These are phyloP conservation scores for Dentipellis sp. DNA, from an alignment of 768 basidiomycete genomes.

Conservation along the genomic window DNA sequence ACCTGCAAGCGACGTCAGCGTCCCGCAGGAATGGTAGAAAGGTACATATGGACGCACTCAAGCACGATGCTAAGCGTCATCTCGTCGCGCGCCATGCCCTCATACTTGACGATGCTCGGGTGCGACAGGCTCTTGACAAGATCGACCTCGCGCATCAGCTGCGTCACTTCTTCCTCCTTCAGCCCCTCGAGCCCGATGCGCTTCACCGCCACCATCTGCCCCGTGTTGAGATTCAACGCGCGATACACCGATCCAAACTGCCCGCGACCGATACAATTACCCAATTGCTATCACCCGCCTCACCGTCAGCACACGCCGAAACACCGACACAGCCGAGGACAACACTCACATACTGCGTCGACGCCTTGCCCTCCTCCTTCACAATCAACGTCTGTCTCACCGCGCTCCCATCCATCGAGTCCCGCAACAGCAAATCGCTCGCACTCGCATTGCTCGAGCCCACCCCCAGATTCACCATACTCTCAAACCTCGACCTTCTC, in stretches of 20 bases:
- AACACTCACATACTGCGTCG: slow-evolving; percentile 71
- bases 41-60: slow-evolving; percentile 52
- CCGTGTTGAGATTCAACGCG: slow-evolving; percentile 87
- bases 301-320: neutral
- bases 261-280: slow-evolving; percentile 93
- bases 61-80: slow-evolving; percentile 87
- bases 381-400: slow-evolving; percentile 66
- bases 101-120: slow-evolving; percentile 95
- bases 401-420: slow-evolving; percentile 55
- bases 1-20: slow-evolving; percentile 40
- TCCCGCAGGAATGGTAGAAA: slow-evolving; percentile 5
- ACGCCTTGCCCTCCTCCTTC: slow-evolving; percentile 70
- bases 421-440: slow-evolving; percentile 55
- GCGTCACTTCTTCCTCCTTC: slow-evolving; percentile 82
- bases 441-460: slow-evolving; percentile 43
- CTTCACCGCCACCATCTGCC: slow-evolving; percentile 99
- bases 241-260: slow-evolving; percentile 97
- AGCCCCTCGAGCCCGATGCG: slow-evolving; percentile 85
- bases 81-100: slow-evolving; percentile 88
- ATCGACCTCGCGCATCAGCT: slow-evolving; percentile 92
- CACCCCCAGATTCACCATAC: slow-evolving; percentile 56
- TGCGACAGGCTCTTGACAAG: slow-evolving; percentile 86
- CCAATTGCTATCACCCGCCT: slow-evolving; percentile 68
- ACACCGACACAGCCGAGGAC: slow-evolving; percentile 5
- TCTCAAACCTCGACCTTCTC: slow-evolving; percentile 58